A percentile compares a stretch with the other conserved stretches of the same genome.
These are phyloP conservation scores for Calvatia gigantea DNA, from an alignment of 768 basidiomycete species.

Conservation along the genomic window DNA sequence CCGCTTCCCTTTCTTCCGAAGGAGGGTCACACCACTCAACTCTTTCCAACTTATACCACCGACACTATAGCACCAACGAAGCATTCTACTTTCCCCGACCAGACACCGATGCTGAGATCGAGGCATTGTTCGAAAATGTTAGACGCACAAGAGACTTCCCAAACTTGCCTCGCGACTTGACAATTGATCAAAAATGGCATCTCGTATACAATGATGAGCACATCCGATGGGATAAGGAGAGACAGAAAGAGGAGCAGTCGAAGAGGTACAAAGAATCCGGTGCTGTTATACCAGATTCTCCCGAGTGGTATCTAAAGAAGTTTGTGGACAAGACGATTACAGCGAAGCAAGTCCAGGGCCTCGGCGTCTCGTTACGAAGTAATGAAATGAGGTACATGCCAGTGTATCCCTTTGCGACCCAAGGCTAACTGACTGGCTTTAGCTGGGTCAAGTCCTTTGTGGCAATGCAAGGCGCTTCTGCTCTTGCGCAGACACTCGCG, in stretches of 20 bases:
- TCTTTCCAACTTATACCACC: conserved; percentile 52
- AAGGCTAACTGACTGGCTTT: conserved; percentile 17
- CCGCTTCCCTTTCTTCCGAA: conserved; percentile 52
- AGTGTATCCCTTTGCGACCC: not conserved
- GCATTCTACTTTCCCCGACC: conserved; percentile 80
- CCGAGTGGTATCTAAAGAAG: conserved; percentile 91
- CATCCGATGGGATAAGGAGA: conserved; percentile 73
- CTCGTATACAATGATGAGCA: conserved; percentile 84
- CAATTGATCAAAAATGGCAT: conserved; percentile 88
- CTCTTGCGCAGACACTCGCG: conserved; percentile 73
- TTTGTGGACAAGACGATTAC: conserved; percentile 87
- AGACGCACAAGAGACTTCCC: conserved; percentile 65
- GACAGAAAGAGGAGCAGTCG: conserved; percentile 57
- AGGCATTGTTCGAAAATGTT: conserved; percentile 76
- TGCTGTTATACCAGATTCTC: conserved; percentile 61
- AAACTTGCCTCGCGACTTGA: conserved; percentile 60
- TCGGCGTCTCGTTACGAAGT: conserved; percentile 76
- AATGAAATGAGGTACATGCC: conserved; percentile 69
- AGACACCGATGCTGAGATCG: conserved; percentile 70
- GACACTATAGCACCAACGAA: conserved; percentile 34
- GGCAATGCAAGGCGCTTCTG: conserved; percentile 74
- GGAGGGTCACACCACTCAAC: conserved; percentile 38
- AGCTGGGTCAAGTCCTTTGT: conserved; percentile 85
- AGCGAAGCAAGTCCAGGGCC: conserved; percentile 70
- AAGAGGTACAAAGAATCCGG: conserved; percentile 59